These are phyloP conservation scores for Arachis hypogaea DNA, from an alignment of 306 rosid genomes.

Conservation along the genomic window DNA sequence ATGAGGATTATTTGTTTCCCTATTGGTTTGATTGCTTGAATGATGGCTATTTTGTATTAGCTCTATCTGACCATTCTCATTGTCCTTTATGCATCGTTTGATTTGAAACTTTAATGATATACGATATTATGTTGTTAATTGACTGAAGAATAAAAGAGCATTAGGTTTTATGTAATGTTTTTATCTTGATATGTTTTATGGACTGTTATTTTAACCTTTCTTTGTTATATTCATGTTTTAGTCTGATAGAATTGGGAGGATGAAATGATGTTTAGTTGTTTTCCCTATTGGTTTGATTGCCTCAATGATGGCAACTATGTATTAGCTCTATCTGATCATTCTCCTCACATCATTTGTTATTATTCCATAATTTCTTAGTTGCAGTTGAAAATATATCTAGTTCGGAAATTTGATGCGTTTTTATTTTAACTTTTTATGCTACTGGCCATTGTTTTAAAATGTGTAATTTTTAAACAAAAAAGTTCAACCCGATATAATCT, in stretches of 20 bases:
- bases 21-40: constrained; percentile 51
- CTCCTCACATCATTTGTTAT: not conserved
- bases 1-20: constrained; percentile 46
- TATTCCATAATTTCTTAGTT: not conserved
- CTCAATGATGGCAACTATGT: too few relatives aligned
- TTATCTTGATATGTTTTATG: too few relatives aligned
- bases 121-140: too few relatives aligned
- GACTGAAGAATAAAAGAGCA: not conserved
- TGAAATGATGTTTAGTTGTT: constrained; percentile 44
- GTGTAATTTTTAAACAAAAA: too few relatives aligned
- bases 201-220: not conserved
- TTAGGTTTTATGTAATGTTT: not conserved
- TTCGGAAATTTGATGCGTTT: too few relatives aligned
- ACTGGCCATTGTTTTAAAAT: too few relatives aligned
- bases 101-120: too few relatives aligned
- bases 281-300: constrained; percentile 69
- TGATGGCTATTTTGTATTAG: constrained; percentile 47
- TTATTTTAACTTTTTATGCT: too few relatives aligned
- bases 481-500: not conserved
- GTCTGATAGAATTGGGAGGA: constrained; percentile 19
- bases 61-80: constrained; percentile 52
- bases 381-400: not conserved
- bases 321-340: too few relatives aligned
- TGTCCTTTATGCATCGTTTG: not conserved
- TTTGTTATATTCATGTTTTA: too few relatives aligned